Evolutionary conservation across 192 early-diverging fungal genomes (phyloP).

Genomic region (Coemansia sp.): DNA sequence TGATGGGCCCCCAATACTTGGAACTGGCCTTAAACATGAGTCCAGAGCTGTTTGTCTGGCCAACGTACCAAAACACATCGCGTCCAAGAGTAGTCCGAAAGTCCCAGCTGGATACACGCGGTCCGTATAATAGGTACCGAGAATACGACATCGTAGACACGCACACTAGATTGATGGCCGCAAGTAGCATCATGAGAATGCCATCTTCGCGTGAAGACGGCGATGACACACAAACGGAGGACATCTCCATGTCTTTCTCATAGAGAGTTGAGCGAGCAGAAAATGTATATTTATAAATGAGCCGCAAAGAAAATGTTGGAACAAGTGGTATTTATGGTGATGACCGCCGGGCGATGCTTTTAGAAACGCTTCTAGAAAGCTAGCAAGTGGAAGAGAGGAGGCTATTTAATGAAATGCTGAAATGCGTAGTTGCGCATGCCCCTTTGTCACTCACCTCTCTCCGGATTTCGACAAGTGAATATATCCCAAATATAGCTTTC

Average conservation of each 20-base stretch:
- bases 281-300: too few species aligned
- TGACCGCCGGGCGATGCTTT: too few species aligned
- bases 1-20: slow-evolving; percentile 5
- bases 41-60: neutral
- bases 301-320: too few species aligned
- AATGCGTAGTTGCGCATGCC: too few species aligned
- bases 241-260: neutral
- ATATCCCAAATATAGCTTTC: too few species aligned
- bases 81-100: slow-evolving; percentile 25
- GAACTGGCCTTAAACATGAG: neutral
- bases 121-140: slow-evolving; percentile 10
- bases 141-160: neutral
- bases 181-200: neutral
- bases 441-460: too few species aligned
- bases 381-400: too few species aligned
- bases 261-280: too few species aligned
- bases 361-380: too few species aligned
- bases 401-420: too few species aligned
- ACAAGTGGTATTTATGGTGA: neutral
- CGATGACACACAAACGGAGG: neutral
- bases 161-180: neutral
- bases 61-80: slow-evolving; percentile 24
- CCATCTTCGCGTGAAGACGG: neutral
- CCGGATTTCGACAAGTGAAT: too few species aligned
- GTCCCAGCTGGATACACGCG: slow-evolving; percentile 17